These are phyloP conservation scores for Breviolum minutum DNA, from an alignment of 73 alveolate genomes.

Conservation along the genomic window DNA sequence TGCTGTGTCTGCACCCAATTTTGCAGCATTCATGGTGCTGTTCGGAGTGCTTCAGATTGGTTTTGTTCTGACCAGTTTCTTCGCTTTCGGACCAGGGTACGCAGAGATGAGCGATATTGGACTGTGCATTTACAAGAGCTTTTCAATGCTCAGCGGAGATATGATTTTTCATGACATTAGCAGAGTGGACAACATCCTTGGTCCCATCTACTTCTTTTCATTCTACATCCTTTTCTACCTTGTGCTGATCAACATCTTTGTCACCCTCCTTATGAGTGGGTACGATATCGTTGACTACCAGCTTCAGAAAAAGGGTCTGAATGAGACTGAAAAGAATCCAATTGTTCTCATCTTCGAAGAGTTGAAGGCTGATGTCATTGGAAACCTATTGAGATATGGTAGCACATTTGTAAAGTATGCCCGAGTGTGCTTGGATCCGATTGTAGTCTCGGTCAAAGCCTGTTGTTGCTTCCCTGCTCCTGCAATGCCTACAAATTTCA, in stretches of 20 bases:
- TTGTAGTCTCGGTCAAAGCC: slow-evolving; percentile 65
- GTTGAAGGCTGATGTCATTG: slow-evolving; percentile 67
- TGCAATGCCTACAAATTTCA: not conserved
- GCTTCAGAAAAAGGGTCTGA: slow-evolving; percentile 56
- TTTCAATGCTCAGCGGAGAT: slow-evolving; percentile 51
- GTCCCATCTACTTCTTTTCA: slow-evolving; percentile 51
- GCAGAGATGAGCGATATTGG: slow-evolving; percentile 62
- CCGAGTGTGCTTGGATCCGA: slow-evolving; percentile 44
- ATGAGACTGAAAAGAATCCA: slow-evolving; percentile 50
- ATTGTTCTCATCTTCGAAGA: slow-evolving; percentile 61
- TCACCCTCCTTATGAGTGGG: slow-evolving; percentile 71
- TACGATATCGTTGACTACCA: slow-evolving; percentile 63
- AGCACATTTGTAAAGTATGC: slow-evolving; percentile 3
- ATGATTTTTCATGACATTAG: slow-evolving; percentile 34
- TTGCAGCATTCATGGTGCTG: slow-evolving; percentile 33
- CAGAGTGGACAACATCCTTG: slow-evolving; percentile 44
- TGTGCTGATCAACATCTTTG: slow-evolving; percentile 58
- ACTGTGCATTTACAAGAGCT: slow-evolving; percentile 81
- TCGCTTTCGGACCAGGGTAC: slow-evolving; percentile 61
- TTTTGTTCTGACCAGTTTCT: slow-evolving; percentile 53
- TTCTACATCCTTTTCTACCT: slow-evolving; percentile 70
- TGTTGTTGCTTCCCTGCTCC: not conserved
- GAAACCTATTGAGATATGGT: not conserved
- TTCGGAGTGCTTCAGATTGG: slow-evolving; percentile 46
- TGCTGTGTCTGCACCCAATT: slow-evolving; percentile 43